Evolutionary conservation across 257 asterid genomes (phyloP), one percentile per base, ranked within the genome.

Genomic region (Petrea volubilis): DNA sequence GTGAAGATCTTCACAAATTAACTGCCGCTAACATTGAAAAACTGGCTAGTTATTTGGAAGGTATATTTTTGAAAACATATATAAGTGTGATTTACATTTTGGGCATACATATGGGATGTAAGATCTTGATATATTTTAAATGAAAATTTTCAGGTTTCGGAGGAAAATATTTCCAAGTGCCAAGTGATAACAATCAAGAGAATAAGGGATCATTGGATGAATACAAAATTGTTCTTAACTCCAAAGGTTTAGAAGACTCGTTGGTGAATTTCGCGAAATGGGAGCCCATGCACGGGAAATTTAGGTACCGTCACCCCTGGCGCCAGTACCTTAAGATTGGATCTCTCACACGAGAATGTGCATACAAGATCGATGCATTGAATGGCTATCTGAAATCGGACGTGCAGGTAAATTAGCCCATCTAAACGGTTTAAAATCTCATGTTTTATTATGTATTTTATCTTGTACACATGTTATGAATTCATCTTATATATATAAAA

Each of bases 261-360:
- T 28, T 87, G 87, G 95, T 89, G 59, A 75, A 82, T 74, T 82
- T 85, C 9, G 97, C 92, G 17, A 82, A 71, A 74, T 92, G 96
- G 95, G 93, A 89, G 80, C 91, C 93, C 0, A 62, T 93, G 6
- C 96, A 87, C 17, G 95, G 96, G 0, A 63, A 67, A n/a, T 86
- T 87, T 40, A 81, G 72, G 81, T 89, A 73, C 66, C 66, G 84
- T 0, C 96, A 89, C 12, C 96, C 96, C 5, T 91, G 95, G 93
- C 64, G 73, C 15, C 86, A 78, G 23, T 90, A 90, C 79, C 81
- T 88, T 20, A 81, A 83, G 46, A 74, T 88, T 41, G 90, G 95
- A 52, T 49, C 64, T 11, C 77, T 80, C 3, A 70, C 86, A 7
- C 60, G 90, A 67, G 81, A 86, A 72, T 86, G 89, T 40, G 90